These are phyloP conservation scores for Vitis hybrid DNA, from an alignment of 177 flowering plant species.

Conservation along the genomic window DNA sequence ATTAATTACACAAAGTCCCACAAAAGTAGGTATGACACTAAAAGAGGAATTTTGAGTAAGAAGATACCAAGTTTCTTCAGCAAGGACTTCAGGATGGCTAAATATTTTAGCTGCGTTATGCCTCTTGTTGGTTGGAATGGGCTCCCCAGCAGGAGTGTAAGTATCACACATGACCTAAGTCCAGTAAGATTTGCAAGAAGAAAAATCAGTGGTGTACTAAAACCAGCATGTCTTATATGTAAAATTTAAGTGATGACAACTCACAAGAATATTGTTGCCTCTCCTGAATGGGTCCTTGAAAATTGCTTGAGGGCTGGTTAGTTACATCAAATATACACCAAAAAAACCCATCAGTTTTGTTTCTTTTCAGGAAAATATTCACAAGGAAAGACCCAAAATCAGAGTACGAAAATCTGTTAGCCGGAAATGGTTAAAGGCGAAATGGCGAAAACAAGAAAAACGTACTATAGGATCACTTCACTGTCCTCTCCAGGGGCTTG, in stretches of 20 bases:
- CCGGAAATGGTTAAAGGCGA: neutral
- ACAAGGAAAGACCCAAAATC: neutral
- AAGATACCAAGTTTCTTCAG: constrained; percentile 72
- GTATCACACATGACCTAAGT: constrained; percentile 83
- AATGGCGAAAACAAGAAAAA: neutral
- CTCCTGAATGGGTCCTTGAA: constrained; percentile 96
- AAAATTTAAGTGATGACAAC: constrained; percentile 13
- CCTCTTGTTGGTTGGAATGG: constrained; percentile 86
- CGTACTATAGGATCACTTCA: constrained; percentile 89
- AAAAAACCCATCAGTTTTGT: no score
- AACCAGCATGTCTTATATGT: neutral
- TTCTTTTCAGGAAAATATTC: no score
- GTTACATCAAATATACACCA: constrained; percentile 1
- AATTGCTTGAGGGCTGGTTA: constrained; percentile 86
- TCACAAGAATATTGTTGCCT: constrained; percentile 87
- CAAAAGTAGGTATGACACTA: neutral
- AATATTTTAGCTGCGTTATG: constrained; percentile 71
- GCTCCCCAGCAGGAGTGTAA: constrained; percentile 82
- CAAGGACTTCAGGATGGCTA: constrained; percentile 70
- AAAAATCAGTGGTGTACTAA: neutral
- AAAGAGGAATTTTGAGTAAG: neutral
- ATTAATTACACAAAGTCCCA: neutral
- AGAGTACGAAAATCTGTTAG: no score
- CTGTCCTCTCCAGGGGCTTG: constrained; percentile 95
- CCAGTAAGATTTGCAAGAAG: neutral